phyloP scores from a whole-genome alignment of 345 rosid species.

The Capsella bursapastoris region DNA sequence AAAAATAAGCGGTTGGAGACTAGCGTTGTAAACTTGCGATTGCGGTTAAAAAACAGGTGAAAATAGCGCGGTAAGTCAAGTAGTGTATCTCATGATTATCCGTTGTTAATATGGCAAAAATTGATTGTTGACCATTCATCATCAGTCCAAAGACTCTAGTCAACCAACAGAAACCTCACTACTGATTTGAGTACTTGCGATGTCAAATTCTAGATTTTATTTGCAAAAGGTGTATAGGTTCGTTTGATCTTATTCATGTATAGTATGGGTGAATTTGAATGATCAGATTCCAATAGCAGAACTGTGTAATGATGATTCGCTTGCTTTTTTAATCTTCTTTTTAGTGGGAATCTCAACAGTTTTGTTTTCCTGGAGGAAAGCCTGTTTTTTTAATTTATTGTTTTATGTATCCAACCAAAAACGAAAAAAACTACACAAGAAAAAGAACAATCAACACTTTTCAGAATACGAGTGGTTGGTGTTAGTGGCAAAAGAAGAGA shows the following conservation, averaged over 20 bases:
- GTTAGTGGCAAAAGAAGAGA: constrained; percentile 24
- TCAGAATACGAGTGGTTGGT: constrained; percentile 39
- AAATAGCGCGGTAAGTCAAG: too few relatives aligned
- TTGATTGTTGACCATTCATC: too few relatives aligned
- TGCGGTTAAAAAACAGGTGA: too few relatives aligned
- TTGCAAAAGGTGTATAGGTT: neutral
- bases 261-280: neutral
- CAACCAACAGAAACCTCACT: neutral
- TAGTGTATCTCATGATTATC: too few relatives aligned
- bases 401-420: neutral
- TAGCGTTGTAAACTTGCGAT: neutral
- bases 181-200: neutral
- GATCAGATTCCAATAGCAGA: neutral
- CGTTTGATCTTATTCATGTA: too few relatives aligned
- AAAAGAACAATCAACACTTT: constrained; percentile 32
- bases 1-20: constrained; percentile 5
- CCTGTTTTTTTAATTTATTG: too few relatives aligned
- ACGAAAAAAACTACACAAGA: neutral
- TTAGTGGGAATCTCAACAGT: constrained; percentile 31
- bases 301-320: neutral
- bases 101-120: too few relatives aligned
- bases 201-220: neutral
- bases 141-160: too few relatives aligned
- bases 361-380: neutral
- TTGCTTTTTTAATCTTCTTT: constrained; percentile 18